Conservation (phyloP, 305 asterid species). For the Striga hermonthica region DNA sequence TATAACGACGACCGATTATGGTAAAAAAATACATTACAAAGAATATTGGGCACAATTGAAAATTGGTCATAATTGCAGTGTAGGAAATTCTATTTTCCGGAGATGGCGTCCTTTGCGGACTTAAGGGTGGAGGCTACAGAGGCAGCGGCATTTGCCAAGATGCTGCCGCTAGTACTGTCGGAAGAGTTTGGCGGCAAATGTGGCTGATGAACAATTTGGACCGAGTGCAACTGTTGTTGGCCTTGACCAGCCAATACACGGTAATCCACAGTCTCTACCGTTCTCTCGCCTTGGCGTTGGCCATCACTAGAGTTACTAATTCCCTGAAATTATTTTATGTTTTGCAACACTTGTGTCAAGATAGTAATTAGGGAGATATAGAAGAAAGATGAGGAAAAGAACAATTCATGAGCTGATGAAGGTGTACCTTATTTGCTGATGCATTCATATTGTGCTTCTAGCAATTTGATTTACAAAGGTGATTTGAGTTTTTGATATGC, state of each 20-base stretch:
- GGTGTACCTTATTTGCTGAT: slow-evolving; percentile 38
- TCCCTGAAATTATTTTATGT: slow-evolving; percentile 22
- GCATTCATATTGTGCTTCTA: slow-evolving; percentile 37
- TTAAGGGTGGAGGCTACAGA: slow-evolving; percentile 58
- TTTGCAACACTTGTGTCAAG: no score
- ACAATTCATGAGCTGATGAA: neutral
- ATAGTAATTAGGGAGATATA: no score
- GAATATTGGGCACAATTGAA: no score
- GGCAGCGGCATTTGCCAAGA: slow-evolving; percentile 63
- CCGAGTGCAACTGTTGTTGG: slow-evolving; percentile 39
- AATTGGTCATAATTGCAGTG: no score
- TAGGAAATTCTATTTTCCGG: slow-evolving; percentile 33
- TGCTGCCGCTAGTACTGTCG: slow-evolving; percentile 43
- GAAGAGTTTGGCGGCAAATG: slow-evolving; percentile 25
- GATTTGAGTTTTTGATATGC: slow-evolving; percentile 25
- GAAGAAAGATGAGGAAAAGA: no score
- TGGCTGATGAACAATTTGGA: slow-evolving; percentile 46
- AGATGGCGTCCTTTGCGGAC: slow-evolving; percentile 55
- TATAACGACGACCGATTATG: no score
- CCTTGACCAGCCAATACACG: slow-evolving; percentile 45
- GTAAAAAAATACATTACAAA: no score
- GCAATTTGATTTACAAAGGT: slow-evolving; percentile 1
- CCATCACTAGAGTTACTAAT: slow-evolving; percentile 9
- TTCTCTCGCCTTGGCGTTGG: slow-evolving; percentile 38
- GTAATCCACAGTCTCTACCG: slow-evolving; percentile 42